Evolutionary conservation across 169 alveolate genomes (phyloP).

Genomic region (Plasmodium reichenowi): DNA sequence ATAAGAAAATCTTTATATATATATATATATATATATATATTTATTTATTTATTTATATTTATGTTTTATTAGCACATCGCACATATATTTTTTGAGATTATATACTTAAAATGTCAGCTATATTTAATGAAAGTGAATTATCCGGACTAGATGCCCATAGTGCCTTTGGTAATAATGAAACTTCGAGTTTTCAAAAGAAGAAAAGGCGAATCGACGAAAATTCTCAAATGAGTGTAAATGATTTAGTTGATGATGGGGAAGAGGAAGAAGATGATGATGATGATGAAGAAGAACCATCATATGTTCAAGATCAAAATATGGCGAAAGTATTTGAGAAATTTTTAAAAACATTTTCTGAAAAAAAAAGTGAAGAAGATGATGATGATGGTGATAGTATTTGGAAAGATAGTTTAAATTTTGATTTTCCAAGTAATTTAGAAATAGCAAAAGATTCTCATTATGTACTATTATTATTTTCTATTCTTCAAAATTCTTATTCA

Average conservation of each 20-base stretch:
- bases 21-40: background rate
- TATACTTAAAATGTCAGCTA: slow-evolving; percentile 31
- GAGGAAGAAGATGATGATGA: slow-evolving; percentile 64
- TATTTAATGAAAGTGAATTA: slow-evolving; percentile 63
- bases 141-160: slow-evolving; percentile 71
- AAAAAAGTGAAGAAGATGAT: slow-evolving; percentile 77
- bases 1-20: background rate
- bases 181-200: slow-evolving; percentile 28
- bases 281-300: slow-evolving; percentile 83
- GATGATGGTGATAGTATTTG: slow-evolving; percentile 69
- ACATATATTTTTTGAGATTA: background rate
- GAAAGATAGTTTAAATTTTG: slow-evolving; percentile 69
- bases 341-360: slow-evolving; percentile 78
- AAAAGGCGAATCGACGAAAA: slow-evolving; percentile 38
- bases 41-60: background rate
- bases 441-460: slow-evolving; percentile 75
- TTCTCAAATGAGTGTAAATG: slow-evolving; percentile 23
- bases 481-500: slow-evolving; percentile 77
- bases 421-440: slow-evolving; percentile 79
- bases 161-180: slow-evolving; percentile 48
- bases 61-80: background rate
- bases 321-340: slow-evolving; percentile 85
- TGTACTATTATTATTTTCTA: slow-evolving; percentile 46
- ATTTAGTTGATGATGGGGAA: slow-evolving; percentile 11
- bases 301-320: slow-evolving; percentile 86